phyloP scores from a whole-genome alignment of 148 eudicot species.

The Chenopodium formosanum region DNA sequence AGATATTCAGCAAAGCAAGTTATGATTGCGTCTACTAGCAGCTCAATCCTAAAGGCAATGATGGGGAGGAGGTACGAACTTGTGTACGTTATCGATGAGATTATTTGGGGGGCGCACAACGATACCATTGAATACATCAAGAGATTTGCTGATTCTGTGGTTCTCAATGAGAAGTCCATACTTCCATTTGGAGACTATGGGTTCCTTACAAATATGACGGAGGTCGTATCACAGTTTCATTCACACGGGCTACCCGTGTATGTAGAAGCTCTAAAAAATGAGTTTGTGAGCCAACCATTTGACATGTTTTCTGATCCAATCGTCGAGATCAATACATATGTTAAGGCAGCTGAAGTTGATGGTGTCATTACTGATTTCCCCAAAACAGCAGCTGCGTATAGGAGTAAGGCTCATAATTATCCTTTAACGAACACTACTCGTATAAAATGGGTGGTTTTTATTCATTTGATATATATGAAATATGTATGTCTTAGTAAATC shows the following conservation, averaged over 20 bases:
- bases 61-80: neutral
- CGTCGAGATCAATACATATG: neutral
- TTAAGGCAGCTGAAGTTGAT: no score
- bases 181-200: neutral
- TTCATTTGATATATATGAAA: neutral
- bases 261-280: neutral
- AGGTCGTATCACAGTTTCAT: neutral
- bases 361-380: neutral
- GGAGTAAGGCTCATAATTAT: neutral
- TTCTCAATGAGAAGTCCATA: neutral
- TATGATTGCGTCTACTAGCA: neutral
- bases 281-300: neutral
- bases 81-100: neutral
- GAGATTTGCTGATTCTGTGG: neutral
- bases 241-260: neutral
- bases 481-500: no score
- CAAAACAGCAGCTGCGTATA: neutral
- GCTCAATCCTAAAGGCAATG: neutral
- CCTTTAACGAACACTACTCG: no score
- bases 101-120: neutral
- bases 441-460: no score
- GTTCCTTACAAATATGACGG: neutral
- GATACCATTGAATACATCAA: neutral
- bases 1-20: neutral
- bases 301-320: neutral